A percentile compares a stretch with the other conserved stretches of the same genome.
Evolutionary conservation across 2,329 filamentous ascomycete genomes (phyloP).

Genomic region (Clonostachys byssicola): DNA sequence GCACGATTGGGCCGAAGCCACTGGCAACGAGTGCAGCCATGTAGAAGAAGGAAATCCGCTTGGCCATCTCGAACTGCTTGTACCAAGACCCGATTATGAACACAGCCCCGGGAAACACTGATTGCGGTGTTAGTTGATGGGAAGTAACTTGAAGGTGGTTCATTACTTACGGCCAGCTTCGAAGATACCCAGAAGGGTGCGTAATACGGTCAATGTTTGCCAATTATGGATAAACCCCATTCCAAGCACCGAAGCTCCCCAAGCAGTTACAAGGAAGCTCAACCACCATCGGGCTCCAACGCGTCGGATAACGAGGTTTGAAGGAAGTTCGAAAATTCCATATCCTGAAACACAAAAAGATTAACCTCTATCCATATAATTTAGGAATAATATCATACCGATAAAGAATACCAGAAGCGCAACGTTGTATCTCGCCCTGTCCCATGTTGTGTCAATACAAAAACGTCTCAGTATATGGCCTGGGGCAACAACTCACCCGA

Average conservation of each 20-base stretch:
- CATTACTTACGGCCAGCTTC: neutral
- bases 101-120: neutral
- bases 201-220: neutral
- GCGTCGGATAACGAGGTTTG: neutral
- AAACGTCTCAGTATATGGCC: too few species aligned
- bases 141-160: neutral
- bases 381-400: neutral
- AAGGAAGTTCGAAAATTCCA: neutral
- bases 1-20: neutral
- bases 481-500: neutral
- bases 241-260: neutral
- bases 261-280: neutral
- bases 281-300: neutral
- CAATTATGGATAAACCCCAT: neutral
- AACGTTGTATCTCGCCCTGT: neutral
- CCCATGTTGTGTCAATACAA: too few species aligned
- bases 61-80: neutral
- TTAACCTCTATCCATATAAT: neutral
- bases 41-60: neutral
- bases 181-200: neutral
- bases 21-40: neutral
- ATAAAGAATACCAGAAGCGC: neutral
- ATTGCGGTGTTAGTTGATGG: neutral
- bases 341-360: neutral
- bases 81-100: neutral